Conservation (phyloP, 2,329 filamentous ascomycete species). For the Aspergillus sp. region DNA sequence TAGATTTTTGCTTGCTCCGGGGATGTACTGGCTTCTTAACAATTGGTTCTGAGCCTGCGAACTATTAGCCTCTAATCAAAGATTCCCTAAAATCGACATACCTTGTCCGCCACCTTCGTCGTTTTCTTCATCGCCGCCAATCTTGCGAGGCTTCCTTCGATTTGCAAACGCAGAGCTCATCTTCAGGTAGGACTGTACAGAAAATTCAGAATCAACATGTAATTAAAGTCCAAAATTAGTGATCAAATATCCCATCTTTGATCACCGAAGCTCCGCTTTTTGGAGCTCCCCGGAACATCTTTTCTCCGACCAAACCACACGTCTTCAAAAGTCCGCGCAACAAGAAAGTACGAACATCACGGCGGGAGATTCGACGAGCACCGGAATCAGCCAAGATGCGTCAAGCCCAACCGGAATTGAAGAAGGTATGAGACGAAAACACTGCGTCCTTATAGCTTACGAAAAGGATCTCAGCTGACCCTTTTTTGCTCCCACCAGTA, state of each 20-base stretch:
- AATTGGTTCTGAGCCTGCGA: conserved; percentile 39
- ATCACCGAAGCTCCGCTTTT: conserved; percentile 8
- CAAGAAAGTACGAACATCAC: conserved; percentile 13
- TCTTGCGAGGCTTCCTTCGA: conserved; percentile 64
- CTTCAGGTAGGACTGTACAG: background rate
- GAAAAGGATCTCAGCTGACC: conserved; percentile 10
- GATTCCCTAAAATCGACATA: conserved; percentile 23
- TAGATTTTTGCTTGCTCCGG: conserved; percentile 61
- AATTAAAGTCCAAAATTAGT: background rate
- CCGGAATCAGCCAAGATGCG: conserved; percentile 60
- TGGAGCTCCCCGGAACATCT: conserved; percentile 24
- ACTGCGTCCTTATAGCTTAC: background rate
- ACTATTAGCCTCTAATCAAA: conserved; percentile 13
- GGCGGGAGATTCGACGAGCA: conserved; percentile 9
- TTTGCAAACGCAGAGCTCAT: conserved; percentile 53
- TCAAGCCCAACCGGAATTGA: conserved; percentile 96
- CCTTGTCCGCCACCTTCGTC: conserved; percentile 30
- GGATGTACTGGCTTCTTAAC: conserved; percentile 45
- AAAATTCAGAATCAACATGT: too few species aligned
- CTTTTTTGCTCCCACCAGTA: conserved; percentile 53
- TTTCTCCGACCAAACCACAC: conserved; percentile 26
- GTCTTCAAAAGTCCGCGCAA: conserved; percentile 22
- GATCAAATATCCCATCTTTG: conserved; percentile 1
- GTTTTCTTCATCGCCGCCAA: conserved; percentile 56
- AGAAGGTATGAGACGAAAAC: conserved; percentile 61